Evolutionary conservation across 2,329 filamentous ascomycete species (phyloP), one percentile per base, ranked within the genome.

Genomic region (Hymenoscyphus linearis): DNA sequence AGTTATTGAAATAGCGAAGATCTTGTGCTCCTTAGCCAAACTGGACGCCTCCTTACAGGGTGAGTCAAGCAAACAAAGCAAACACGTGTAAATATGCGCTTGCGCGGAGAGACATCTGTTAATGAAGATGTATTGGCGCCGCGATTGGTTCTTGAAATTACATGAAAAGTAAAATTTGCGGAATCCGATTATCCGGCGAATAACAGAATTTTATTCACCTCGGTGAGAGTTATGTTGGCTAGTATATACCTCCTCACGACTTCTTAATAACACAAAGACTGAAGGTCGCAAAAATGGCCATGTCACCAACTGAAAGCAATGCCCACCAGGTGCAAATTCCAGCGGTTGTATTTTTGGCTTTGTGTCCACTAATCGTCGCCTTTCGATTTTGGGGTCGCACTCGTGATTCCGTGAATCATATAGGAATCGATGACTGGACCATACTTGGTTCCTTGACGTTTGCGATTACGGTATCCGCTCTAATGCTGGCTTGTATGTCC

Each of bases 341-440:
- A 71, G 9, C 78, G 78, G 70, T 82, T 80, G 70, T 78, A 47
- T 80, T 80, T 69, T 77, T 79, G 57, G 66, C 73, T 55, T 18
- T 78, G 1, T 77, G 76, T 5, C 77, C 77, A 14, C 64, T 77
- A 1, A 76, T 79, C 55, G 66, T 79, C 2, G 63, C 60, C 5
- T 71, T 78, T 34, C 71, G 78, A 14, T 60, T 80, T 37, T 78
- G 74, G 72, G 75, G 75, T 56, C 73, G 77, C 16, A 62, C 77
- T 27, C 73, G 73, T 61, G 70, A 70, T 36, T 70, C 72, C 16
- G 73, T 72, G 3, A 73, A 74, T 1, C 26, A 22, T 16, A 36
- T 78, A 40, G 74, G 77, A 22, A 69, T 66, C 73, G 78, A 80
- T 67, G 78, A 80, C 65, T 76, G 70, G 66, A 77, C 74, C 0